Evolutionary conservation across 2,329 filamentous ascomycete species (phyloP), one percentile per base, ranked within the genome.

Genomic region (Parastagonospora nodorum): DNA sequence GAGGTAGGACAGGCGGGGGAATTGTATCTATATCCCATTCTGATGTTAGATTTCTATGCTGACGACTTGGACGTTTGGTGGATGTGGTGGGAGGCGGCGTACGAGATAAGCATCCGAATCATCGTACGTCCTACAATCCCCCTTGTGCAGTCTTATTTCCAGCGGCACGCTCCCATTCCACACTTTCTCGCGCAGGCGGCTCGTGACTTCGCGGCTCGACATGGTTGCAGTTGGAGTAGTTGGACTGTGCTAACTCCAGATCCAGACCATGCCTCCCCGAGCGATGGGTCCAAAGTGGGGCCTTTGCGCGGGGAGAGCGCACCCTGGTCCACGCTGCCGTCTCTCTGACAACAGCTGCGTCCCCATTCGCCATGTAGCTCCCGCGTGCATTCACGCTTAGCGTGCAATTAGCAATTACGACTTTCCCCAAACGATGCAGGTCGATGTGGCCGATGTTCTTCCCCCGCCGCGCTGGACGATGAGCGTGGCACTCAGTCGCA

Each of bases 1-100:
- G 1, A 90, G 78, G 74, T 90, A 90, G 8, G 86, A 88, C 31
- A 90, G 75, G 24, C 88, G 82, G 5, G 86, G 84, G 47, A 80
- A 81, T 40, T 84, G 81, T 53, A 88, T 79, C 79, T 85, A 57
- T 32, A 24, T 24, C 19, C 19, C 19, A 24, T 24, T 24, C 19
- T 24, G 19, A 24, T 24, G 19, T 24, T 24, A 24, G 19, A 24
- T 24, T 24, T 24, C 29, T 8, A 35, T 35, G 12, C 4, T 19
- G 14, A 33, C 9, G 32, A 57, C 28, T 14, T 12, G 33, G 4
- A 36, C 16, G 8, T 36, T 5, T 33, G 8, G 8, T n/a, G 12
- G 9, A 35, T 8, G 35, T 38, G 36, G 41, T 14, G 51, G 38
- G 5, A 42, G 42, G 30, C 31, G 60, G 12, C 66, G 48, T 75